Conservation (phyloP, 2,329 filamentous ascomycete genomes). For the Fusarium scirpi region DNA sequence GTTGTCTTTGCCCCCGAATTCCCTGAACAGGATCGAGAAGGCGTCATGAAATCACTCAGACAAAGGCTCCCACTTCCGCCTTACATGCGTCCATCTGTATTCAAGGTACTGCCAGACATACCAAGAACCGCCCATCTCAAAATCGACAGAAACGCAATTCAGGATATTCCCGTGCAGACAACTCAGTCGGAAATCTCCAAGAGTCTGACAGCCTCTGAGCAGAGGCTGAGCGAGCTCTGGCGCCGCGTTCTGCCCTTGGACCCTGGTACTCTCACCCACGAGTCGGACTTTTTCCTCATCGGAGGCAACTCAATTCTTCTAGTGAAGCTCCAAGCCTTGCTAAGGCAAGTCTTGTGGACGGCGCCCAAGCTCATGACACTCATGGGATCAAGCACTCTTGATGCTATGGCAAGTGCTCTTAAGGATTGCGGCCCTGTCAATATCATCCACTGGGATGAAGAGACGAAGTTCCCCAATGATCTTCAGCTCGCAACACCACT, state of each 20-base stretch:
- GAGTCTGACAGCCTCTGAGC: neutral
- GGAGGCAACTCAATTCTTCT: constrained; percentile 2
- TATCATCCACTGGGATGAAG: neutral
- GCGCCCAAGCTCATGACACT: neutral
- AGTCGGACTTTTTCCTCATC: constrained; percentile 14
- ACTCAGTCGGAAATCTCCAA: neutral
- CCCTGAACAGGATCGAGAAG: neutral
- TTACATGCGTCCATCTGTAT: neutral
- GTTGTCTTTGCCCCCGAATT: neutral
- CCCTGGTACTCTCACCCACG: neutral
- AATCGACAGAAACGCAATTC: neutral
- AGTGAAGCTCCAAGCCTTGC: neutral
- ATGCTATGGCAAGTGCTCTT: neutral
- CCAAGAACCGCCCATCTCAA: constrained; percentile 1
- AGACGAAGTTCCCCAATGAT: neutral
- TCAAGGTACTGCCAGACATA: neutral
- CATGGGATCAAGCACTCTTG: neutral
- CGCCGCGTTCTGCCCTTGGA: neutral
- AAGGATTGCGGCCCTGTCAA: neutral
- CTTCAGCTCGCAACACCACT: neutral
- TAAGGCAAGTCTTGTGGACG: neutral
- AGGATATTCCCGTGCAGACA: neutral
- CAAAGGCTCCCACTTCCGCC: neutral
- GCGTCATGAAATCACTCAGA: neutral
- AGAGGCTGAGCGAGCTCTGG: neutral